phyloP scores from a whole-genome alignment of 2,329 filamentous ascomycete species.

The Tolypocladium tropicale region DNA sequence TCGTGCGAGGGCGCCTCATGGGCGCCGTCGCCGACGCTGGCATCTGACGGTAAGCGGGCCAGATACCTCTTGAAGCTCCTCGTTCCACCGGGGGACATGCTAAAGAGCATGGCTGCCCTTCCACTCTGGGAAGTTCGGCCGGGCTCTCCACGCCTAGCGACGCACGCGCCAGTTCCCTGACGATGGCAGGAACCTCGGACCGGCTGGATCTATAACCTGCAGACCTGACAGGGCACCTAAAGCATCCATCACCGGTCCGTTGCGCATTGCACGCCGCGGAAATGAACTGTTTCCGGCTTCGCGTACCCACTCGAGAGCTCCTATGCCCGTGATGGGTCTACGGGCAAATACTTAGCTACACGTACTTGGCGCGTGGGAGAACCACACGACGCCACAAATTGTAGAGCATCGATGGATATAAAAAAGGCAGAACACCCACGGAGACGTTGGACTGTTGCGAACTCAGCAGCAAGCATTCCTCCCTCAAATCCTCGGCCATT shows the following conservation, averaged over 20 bases:
- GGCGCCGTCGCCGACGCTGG: neutral
- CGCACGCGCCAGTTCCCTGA: neutral
- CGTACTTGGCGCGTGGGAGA: neutral
- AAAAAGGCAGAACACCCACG: neutral
- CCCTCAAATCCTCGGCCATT: neutral
- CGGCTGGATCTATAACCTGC: neutral
- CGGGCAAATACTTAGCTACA: neutral
- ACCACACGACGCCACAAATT: too few species aligned
- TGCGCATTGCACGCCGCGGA: neutral
- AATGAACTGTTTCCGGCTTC: neutral
- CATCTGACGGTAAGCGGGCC: slow-evolving; percentile 20
- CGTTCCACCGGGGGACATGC: neutral
- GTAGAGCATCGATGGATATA: neutral
- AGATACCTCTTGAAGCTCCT: neutral
- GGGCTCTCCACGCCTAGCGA: neutral
- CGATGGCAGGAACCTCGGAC: neutral
- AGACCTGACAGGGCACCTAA: neutral
- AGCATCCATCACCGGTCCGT: neutral
- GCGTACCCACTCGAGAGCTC: neutral
- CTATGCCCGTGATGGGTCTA: neutral
- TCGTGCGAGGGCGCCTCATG: neutral
- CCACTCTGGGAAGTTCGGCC: neutral
- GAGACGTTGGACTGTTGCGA: neutral
- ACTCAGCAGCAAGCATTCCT: neutral
- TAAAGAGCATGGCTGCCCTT: neutral